phyloP scores from a whole-genome alignment of 495 filamentous ascomycete species.

The Clavariopsis aquatica region DNA sequence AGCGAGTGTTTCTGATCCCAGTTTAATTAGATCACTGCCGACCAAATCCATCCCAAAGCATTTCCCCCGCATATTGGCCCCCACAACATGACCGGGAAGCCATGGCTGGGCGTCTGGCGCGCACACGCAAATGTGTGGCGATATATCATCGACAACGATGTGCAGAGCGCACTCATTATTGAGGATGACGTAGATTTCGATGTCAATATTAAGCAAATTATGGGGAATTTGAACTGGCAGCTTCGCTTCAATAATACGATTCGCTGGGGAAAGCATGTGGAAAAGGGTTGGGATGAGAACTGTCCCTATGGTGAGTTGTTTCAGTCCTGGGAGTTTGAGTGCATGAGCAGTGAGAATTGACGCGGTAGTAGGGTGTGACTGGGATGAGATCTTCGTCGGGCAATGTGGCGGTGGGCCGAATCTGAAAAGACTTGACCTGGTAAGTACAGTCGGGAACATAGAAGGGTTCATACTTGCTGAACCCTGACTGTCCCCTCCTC shows the following conservation, averaged over 20 bases:
- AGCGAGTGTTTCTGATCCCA: not conserved
- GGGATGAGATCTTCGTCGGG: slow-evolving; percentile 34
- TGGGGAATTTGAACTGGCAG: slow-evolving; percentile 26
- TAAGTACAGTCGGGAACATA: no score
- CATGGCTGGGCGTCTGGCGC: slow-evolving; percentile 44
- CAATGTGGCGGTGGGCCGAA: slow-evolving; percentile 27
- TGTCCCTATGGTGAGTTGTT: slow-evolving; percentile 26
- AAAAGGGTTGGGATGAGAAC: slow-evolving; percentile 27
- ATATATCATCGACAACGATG: slow-evolving; percentile 46
- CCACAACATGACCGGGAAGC: slow-evolving; percentile 19
- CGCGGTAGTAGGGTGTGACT: slow-evolving; percentile 28
- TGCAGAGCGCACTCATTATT: slow-evolving; percentile 50
- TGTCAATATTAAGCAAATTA: slow-evolving; percentile 48
- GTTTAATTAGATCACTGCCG: slow-evolving; percentile 7
- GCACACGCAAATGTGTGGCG: slow-evolving; percentile 46
- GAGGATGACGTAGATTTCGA: slow-evolving; percentile 56
- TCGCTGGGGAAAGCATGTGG: slow-evolving; percentile 13
- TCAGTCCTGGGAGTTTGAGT: not conserved
- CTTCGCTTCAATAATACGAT: slow-evolving; percentile 31
- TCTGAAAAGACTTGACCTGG: slow-evolving; percentile 12
- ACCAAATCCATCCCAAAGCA: slow-evolving; percentile 43
- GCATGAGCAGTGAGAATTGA: not conserved
- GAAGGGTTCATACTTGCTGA: no score
- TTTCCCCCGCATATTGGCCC: slow-evolving; percentile 31
- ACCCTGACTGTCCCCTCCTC: no score